These are phyloP conservation scores for Rhizopus arrhizus DNA, from an alignment of 371 early-diverging fungal genomes.

Conservation along the genomic window DNA sequence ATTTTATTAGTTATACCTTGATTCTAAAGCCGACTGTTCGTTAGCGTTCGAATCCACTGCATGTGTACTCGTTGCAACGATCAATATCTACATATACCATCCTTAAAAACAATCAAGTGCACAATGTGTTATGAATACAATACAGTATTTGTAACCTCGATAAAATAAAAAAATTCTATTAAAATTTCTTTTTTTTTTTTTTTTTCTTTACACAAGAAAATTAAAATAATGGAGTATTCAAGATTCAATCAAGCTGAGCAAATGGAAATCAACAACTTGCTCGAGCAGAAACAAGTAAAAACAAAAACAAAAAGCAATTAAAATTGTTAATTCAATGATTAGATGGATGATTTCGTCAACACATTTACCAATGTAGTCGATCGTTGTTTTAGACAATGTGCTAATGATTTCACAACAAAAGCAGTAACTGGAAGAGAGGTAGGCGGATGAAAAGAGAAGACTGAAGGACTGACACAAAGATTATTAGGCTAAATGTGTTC, in stretches of 20 bases:
- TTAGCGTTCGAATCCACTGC: too few relatives aligned
- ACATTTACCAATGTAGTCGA: conserved; percentile 80
- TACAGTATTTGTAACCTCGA: neutral
- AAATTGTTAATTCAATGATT: neutral
- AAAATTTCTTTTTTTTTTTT: conserved; percentile 1
- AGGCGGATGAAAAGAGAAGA: conserved; percentile 10
- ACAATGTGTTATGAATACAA: too few relatives aligned
- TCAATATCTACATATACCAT: too few relatives aligned
- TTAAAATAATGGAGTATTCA: conserved; percentile 56
- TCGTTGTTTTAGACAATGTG: conserved; percentile 90
- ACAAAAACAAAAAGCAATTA: neutral
- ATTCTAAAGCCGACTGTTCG: too few relatives aligned
- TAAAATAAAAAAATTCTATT: conserved; percentile 6
- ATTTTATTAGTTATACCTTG: too few relatives aligned
- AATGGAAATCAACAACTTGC: conserved; percentile 73
- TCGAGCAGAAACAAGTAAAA: conserved; percentile 83
- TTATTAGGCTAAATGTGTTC: conserved; percentile 74
- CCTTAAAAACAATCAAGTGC: too few relatives aligned
- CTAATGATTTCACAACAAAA: conserved; percentile 90
- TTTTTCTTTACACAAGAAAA: neutral
- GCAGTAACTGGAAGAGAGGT: conserved; percentile 83
- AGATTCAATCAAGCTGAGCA: conserved; percentile 71
- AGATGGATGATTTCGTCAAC: conserved; percentile 89
- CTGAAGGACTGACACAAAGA: neutral
- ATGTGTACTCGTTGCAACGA: too few relatives aligned